Base-by-base conservation (phyloP, 129 eudicot genomes). In the Erigeron canadensis region DNA sequence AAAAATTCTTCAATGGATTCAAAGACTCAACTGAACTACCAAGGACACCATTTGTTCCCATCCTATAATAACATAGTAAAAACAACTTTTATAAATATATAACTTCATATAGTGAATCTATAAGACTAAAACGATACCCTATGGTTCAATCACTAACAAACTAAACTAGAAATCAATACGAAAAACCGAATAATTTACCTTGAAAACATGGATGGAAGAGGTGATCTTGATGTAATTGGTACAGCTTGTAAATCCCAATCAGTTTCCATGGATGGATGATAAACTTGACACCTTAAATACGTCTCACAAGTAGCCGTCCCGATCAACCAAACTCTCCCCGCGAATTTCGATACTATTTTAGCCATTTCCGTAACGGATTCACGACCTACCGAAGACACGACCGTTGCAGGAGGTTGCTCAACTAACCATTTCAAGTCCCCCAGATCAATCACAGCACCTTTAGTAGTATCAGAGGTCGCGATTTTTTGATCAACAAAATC, bases 221-320 rank as follows among this genome's bases (percentile, higher is more conserved):
- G 88, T 28, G 91, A 84, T 81, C 91, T 84, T 12, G 99, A 79
- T 44, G 97, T 81, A 72, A 95, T 84, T 4, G 99, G 92, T 37
- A 95, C 94, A 18, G 93, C 99, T 53, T 95, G 99, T 65, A 95
- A 80, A 86, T 88, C 96, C 99, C 99, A 95, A 58, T 86, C 94
- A 74, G 60, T 81, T 75, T 95, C 99, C 95, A 90, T 88, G n/a
- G 89, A 66, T 2, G 91, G 88, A 76, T 90, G 95, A 79, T 90
- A 90, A 81, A 95, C 95, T 55, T 95, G 96, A 56, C 99, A 90
- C 73, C 97, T 90, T 81, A 95, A 73, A 70, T 84, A 95, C 19
- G 97, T 95, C 84, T 95, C 96, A 77, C 97, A 95, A 7, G 97
- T 95, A 51, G 99, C 97, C 12, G 88, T 90, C 0, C 97, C 97